These are phyloP conservation scores for Circinella umbellata DNA, from an alignment of 371 early-diverging fungal genomes.

Conservation along the genomic window DNA sequence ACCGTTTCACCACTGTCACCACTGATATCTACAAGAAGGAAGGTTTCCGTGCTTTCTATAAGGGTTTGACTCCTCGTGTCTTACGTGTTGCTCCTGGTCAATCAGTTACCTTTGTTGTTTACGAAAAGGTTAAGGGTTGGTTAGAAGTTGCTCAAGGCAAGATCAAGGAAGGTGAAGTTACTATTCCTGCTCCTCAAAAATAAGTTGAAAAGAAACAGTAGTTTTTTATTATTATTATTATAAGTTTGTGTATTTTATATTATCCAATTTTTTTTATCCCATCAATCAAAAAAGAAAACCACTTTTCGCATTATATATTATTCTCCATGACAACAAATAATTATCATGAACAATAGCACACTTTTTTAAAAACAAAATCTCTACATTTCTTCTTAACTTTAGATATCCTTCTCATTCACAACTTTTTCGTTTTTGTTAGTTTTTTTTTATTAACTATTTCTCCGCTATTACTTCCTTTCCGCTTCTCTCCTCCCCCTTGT, in stretches of 20 bases:
- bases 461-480: not conserved
- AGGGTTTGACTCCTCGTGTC: slow-evolving; percentile 94
- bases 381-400: not conserved
- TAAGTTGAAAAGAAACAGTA: not conserved
- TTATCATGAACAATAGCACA: not conserved
- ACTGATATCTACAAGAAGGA: slow-evolving; percentile 83
- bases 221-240: not conserved
- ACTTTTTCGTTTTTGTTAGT: no score
- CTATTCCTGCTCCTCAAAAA: slow-evolving; percentile 6
- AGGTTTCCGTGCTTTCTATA: slow-evolving; percentile 93
- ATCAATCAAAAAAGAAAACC: not conserved
- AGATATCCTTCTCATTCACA: slow-evolving; percentile 4
- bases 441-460: not conserved
- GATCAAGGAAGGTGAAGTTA: slow-evolving; percentile 41
- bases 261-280: not conserved
- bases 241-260: slow-evolving; percentile 4
- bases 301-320: slow-evolving; percentile 2
- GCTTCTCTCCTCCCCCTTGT: not conserved
- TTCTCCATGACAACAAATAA: not conserved
- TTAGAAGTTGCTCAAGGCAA: slow-evolving; percentile 63
- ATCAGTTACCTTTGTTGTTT: slow-evolving; percentile 88
- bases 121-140: slow-evolving; percentile 83
- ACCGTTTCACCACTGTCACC: slow-evolving; percentile 79
- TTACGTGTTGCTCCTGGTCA: slow-evolving; percentile 90
- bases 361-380: not conserved